These are phyloP conservation scores for Sugiyamaella chiloensis DNA, from an alignment of 805 yeast genomes.

Conservation along the genomic window DNA sequence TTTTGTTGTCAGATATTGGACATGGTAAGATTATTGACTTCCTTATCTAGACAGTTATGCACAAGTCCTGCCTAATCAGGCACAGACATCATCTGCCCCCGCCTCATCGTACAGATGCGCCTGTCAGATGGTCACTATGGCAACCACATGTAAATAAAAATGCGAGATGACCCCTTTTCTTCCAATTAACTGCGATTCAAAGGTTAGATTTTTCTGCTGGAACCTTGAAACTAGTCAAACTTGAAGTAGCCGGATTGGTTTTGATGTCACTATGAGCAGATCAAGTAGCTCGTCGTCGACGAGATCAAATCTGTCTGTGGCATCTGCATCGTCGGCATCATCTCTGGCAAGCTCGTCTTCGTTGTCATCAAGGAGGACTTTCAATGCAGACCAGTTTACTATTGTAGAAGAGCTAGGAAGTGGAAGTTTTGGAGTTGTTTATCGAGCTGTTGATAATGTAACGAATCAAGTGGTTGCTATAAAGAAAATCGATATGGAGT, in stretches of 20 bases:
- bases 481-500: slow-evolving; percentile 61
- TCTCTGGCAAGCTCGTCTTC: slow-evolving; percentile 10
- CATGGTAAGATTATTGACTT: no score
- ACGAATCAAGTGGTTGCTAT: slow-evolving; percentile 19
- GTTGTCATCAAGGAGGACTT: slow-evolving; percentile 19
- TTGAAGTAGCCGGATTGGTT: no score
- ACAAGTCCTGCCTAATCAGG: no score
- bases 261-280: no score
- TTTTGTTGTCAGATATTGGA: no score
- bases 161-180: not conserved
- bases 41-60: no score
- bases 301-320: slow-evolving; percentile 12
- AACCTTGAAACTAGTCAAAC: no score
- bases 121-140: not conserved
- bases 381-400: slow-evolving; percentile 44
- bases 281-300: slow-evolving; percentile 11
- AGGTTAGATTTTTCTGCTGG: not conserved
- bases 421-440: slow-evolving; percentile 79
- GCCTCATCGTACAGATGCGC: slow-evolving; percentile 3
- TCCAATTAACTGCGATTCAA: not conserved
- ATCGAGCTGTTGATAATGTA: slow-evolving; percentile 51
- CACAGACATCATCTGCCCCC: no score
- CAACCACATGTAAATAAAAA: slow-evolving; percentile 8
- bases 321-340: slow-evolving; percentile 17
- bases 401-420: slow-evolving; percentile 59